phyloP scores from a whole-genome alignment of 164 flowering plant genomes.

The Annona cherimola region DNA sequence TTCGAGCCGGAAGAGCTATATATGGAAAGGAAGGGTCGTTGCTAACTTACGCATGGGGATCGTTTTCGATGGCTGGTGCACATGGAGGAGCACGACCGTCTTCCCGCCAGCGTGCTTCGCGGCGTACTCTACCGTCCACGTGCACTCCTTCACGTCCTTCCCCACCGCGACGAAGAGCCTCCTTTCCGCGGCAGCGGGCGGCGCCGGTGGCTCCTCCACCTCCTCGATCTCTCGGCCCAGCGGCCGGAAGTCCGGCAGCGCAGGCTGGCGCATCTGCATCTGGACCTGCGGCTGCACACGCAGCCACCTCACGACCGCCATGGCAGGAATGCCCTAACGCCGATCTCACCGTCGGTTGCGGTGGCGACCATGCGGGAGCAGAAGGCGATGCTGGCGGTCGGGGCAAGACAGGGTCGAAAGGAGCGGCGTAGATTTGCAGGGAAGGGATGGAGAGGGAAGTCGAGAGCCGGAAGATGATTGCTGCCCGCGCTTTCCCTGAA shows the following conservation, averaged over 20 bases:
- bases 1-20: too few relatives aligned
- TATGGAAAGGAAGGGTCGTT: background rate
- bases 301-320: background rate
- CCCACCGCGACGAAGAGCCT: slow-evolving; percentile 54
- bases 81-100: slow-evolving; percentile 52
- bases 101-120: slow-evolving; percentile 37
- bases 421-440: too few relatives aligned
- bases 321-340: background rate
- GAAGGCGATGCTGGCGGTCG: too few relatives aligned
- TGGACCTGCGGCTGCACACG: background rate
- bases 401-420: too few relatives aligned
- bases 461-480: too few relatives aligned
- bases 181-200: slow-evolving; percentile 26
- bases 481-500: too few relatives aligned
- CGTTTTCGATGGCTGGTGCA: slow-evolving; percentile 48
- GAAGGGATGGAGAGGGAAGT: too few relatives aligned
- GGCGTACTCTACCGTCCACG: slow-evolving; percentile 38
- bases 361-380: background rate
- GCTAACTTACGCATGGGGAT: slow-evolving; percentile 40
- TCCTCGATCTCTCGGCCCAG: slow-evolving; percentile 19
- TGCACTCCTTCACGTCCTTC: slow-evolving; percentile 43
- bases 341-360: background rate
- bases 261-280: background rate
- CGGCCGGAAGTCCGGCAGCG: background rate
- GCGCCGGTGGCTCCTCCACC: slow-evolving; percentile 6